Base-by-base conservation (phyloP, 495 filamentous ascomycete species). In the Staphylotrichum tortipilum region DNA sequence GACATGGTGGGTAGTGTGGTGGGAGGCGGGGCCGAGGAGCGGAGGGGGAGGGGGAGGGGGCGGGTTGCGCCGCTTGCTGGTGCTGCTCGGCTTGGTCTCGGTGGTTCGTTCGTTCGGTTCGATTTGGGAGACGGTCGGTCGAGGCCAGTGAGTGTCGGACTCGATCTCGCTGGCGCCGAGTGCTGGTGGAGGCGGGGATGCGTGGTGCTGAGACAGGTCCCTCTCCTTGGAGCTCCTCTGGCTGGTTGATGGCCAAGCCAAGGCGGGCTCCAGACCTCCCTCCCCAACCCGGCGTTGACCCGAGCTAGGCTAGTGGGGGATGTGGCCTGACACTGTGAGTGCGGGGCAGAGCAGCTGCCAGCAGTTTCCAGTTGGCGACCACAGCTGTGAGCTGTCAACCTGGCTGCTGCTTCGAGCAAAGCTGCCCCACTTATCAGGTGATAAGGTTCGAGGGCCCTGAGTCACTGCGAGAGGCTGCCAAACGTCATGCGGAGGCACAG, bases 341-440 rank as follows among this genome's bases (percentile, higher is more conserved):
- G 23, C 39, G 40, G 23, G 28, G 19, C 51, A 49, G n/a, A n/a
- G n/a, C n/a, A n/a, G n/a, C 55, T 56, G 55, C 22, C 50, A 47
- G 42, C 52, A 53, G 53, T 44, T 52, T 50, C 30, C 44, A 17
- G 15, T 10, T 34, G 23, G 33, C 34, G 5, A 8, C 6, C 5
- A 24, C 24, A 22, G 39, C 40, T 6, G 22, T n/a, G n/a, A n/a
- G n/a, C n/a, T n/a, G n/a, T n/a, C n/a, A n/a, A 42, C 4, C 15
- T 30, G 44, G 38, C 37, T 28, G 10, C 21, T 12, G 30, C 11
- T 23, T 17, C 7, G 33, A 7, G 14, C 15, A 5, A 10, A n/a
- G n/a, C n/a, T n/a, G 29, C 54, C 59, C 61, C 61, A 47, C 61
- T 44, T 60, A 42, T 66, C 64, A 66, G 54, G 51, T 64, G 64